phyloP scores from a whole-genome alignment of 805 yeast genomes.

The Candida nemodendra region DNA sequence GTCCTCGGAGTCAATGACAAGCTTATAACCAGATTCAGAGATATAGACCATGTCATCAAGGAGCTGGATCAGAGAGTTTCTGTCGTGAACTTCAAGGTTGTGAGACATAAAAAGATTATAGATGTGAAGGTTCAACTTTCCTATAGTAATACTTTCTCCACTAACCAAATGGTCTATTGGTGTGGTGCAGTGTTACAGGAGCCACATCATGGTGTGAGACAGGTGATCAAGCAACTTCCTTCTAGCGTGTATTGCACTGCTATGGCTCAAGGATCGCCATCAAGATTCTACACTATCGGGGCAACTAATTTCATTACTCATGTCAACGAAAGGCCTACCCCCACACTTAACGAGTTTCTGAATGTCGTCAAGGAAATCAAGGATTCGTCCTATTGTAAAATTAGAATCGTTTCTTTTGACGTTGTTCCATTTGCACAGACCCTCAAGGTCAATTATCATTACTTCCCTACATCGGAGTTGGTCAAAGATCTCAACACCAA shows the following conservation, averaged over 20 bases:
- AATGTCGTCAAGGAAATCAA: constrained; percentile 66
- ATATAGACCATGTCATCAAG: constrained; percentile 50
- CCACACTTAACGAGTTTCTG: constrained; percentile 66
- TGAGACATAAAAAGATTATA: constrained; percentile 66
- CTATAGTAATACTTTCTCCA: constrained; percentile 53
- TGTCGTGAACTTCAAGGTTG: constrained; percentile 55
- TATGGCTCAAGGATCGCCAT: constrained; percentile 81
- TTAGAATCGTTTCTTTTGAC: constrained; percentile 81
- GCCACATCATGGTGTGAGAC: constrained; percentile 93
- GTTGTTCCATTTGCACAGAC: constrained; percentile 85
- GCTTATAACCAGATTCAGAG: constrained; percentile 64
- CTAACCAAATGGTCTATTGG: constrained; percentile 73
- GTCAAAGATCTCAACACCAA: constrained; percentile 45
- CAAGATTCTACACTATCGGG: constrained; percentile 73
- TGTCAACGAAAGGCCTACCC: constrained; percentile 74
- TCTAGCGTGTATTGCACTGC: constrained; percentile 81
- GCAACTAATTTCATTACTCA: constrained; percentile 86
- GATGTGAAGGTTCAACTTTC: constrained; percentile 65
- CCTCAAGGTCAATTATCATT: constrained; percentile 83
- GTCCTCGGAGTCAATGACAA: constrained; percentile 66
- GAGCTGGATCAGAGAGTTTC: constrained; percentile 31
- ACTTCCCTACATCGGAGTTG: constrained; percentile 72
- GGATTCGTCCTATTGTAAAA: constrained; percentile 76
- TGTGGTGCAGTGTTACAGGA: constrained; percentile 79
- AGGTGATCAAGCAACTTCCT: constrained; percentile 73